These are phyloP conservation scores for Mrakia frigida DNA, from an alignment of 768 basidiomycete genomes.

Conservation along the genomic window DNA sequence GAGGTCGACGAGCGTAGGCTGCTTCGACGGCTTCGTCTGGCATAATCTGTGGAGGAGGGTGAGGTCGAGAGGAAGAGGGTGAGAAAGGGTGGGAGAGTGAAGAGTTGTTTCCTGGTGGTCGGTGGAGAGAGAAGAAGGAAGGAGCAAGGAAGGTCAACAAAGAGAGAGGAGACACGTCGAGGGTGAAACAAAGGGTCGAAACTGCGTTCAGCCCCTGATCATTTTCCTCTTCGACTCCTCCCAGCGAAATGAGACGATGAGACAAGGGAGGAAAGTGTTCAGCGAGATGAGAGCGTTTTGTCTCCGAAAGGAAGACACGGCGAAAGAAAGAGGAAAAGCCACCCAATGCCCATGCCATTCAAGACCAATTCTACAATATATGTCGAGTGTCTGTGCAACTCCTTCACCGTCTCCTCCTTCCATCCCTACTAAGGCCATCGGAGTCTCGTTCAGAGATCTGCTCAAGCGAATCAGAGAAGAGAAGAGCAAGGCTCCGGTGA, in stretches of 20 bases:
- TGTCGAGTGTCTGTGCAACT: no score
- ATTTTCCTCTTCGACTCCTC: background rate
- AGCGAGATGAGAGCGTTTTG: no score
- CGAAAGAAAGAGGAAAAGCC: no score
- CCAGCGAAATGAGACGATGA: background rate
- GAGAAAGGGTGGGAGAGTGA: background rate
- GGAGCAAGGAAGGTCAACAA: background rate
- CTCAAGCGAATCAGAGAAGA: no score
- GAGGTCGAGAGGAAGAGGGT: background rate
- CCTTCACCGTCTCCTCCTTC: no score
- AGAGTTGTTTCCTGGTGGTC: background rate
- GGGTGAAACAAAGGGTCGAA: background rate
- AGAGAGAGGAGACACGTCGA: background rate
- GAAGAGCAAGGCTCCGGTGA: no score
- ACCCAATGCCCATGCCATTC: no score
- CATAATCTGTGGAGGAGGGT: background rate
- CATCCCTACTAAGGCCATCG: no score
- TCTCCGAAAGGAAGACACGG: no score
- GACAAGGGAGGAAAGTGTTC: background rate
- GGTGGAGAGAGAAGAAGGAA: background rate
- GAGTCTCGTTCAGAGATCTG: no score
- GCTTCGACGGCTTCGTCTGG: conserved; percentile 2
- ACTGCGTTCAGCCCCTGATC: background rate
- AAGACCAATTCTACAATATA: no score
- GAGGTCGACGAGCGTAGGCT: background rate